Evolutionary conservation across 2,329 filamentous ascomycete genomes (phyloP), one percentile per base, ranked within the genome.

Genomic region (Ophiosphaerella korrae): DNA sequence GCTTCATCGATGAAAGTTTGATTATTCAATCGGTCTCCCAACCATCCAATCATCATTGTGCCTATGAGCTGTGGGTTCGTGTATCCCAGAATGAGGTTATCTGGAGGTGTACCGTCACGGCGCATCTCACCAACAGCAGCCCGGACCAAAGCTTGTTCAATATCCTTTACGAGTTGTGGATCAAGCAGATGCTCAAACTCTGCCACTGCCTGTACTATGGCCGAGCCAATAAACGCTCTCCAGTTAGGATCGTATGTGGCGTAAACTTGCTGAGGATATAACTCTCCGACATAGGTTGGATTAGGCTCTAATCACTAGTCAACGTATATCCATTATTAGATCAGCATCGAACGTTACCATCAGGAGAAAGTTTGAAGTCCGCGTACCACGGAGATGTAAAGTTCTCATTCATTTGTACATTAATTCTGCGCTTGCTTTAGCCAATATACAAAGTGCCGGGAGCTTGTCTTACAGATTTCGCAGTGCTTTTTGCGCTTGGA

Each of bases 11-110:
- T 64, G 5, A 76, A 68, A 0, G 63, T 70, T 16, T 70, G 14
- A 55, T 78, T 78, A 16, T 69, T 58, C 14, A 69, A 66, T 3
- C 74, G 73, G 3, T 66, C 46, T 1, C 76, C 76, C n/a, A 76
- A 70, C 75, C 76, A 78, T 8, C 75, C 74, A 2, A 75, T 71
- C 2, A 67, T 67, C 37, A 74, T 66, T 2, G 71, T 70, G 3
- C 76, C 70, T 75, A 78, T 78, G 29, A 77, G 62, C 1, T 37
- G 62, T 1, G 77, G 77, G 53, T 80, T 80, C 0, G 72, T 73
- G 57, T 78, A 78, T 0, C 62, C 74, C 0, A 75, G 53, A 7
- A 69, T 72, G 5, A 75, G 58, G 53, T 77, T 77, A 53, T 79
- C 76, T 0, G 74, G 75, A 34, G 62, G 75, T 1, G 71, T 71